Evolutionary conservation across 108 stramenopile species (phyloP), one percentile per base, ranked within the genome.

Genomic region (Cyclotella baltica): DNA sequence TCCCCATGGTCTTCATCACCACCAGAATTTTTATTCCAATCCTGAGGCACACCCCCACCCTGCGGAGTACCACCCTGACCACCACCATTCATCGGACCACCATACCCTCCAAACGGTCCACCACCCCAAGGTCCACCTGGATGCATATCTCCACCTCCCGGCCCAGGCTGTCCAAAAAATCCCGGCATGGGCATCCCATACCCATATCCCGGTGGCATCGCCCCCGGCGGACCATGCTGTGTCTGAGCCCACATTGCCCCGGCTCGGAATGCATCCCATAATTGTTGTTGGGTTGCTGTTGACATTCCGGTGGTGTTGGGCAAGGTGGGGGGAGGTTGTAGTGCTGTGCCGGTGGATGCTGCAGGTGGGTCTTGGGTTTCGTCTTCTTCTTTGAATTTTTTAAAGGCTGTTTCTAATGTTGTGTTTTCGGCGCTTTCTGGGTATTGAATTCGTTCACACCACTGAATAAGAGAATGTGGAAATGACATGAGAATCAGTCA

Each of bases 401-500:
- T 52, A 50, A 70, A 30, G 11, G 36, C 36, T 6, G 55, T 37
- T 57, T 70, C 69, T 8, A 70, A 25, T 1, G 55, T 38, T 4
- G 35, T 57, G 29, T 70, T n/a, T 27, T 70, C 43, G 53, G 69
- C 55, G 22, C 55, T 31, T 57, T 55, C 63, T 30, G 77, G 70
- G 53, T 73, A 68, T 55, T 68, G 72, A 29, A 80, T 73, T 35
- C 59, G 47, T 29, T 80, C 72, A 43, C 79, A 80, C 79, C 79
- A 80, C 79, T 80, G n/a, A 29, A 47, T 46, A 9, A 36, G 19
- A 38, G 36, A 48, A 59, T 22, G 13, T 5, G 40, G 0, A 27
- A 25, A 9, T 56, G 29, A 36, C 27, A 70, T 15, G 37, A 53
- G 20, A 16, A n/a, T 20, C 1, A 11, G 10, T 31, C 18, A 29